A percentile compares a stretch with the other conserved stretches of the same genome.
Evolutionary conservation across 352 stramenopile species (phyloP).

Genomic region (Bremia lactucae): DNA sequence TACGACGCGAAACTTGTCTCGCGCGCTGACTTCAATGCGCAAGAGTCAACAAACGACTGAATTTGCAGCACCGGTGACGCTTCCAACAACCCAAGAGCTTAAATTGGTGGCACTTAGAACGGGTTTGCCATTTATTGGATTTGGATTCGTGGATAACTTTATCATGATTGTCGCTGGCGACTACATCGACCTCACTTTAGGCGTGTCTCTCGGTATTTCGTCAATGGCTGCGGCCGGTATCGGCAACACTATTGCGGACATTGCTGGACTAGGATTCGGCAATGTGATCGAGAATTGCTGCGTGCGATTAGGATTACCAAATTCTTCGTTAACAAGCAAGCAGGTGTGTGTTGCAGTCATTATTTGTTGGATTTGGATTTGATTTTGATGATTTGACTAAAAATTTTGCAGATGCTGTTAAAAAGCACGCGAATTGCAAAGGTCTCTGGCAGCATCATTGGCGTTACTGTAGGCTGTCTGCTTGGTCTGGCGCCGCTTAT

Average conservation of each 20-base stretch:
- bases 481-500: slow-evolving; percentile 67
- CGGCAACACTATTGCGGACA: slow-evolving; percentile 78
- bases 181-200: slow-evolving; percentile 79
- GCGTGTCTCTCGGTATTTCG: slow-evolving; percentile 75
- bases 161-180: slow-evolving; percentile 89
- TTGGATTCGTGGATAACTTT: slow-evolving; percentile 96
- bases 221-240: slow-evolving; percentile 81
- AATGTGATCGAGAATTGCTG: slow-evolving; percentile 79
- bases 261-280: slow-evolving; percentile 51
- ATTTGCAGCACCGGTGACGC: background rate
- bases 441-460: slow-evolving; percentile 48
- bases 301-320: slow-evolving; percentile 46
- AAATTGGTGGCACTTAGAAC: slow-evolving; percentile 56
- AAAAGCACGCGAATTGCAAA: slow-evolving; percentile 58
- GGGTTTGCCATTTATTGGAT: slow-evolving; percentile 92
- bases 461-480: slow-evolving; percentile 66
- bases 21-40: slow-evolving; percentile 23
- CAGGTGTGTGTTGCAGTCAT: slow-evolving; percentile 29
- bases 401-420: slow-evolving; percentile 38
- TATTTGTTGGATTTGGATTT: no score
- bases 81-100: slow-evolving; percentile 37
- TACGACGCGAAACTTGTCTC: slow-evolving; percentile 39
- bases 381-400: no score
- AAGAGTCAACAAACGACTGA: slow-evolving; percentile 2
- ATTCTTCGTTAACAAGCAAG: slow-evolving; percentile 39